A percentile compares a stretch with the other conserved stretches of the same genome.
phyloP scores from a whole-genome alignment of 495 filamentous ascomycete species.

The Symbiotaphrina buchneri region DNA sequence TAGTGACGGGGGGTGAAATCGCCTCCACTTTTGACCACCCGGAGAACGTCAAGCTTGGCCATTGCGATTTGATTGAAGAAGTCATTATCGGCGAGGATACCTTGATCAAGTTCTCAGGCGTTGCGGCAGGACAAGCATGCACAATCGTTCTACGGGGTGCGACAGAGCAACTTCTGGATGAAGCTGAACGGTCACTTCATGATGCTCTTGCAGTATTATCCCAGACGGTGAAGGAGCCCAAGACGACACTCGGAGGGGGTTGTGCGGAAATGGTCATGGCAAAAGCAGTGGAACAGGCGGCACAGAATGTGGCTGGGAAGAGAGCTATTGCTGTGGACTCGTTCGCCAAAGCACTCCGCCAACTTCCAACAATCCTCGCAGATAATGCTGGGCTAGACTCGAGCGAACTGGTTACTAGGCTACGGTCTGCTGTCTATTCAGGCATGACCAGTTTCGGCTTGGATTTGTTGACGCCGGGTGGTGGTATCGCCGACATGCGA shows the following conservation, averaged over 20 bases:
- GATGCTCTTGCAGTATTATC: slow-evolving; percentile 93
- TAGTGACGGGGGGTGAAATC: slow-evolving; percentile 94
- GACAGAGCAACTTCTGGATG: slow-evolving; percentile 88
- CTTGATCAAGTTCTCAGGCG: slow-evolving; percentile 89
- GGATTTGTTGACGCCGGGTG: slow-evolving; percentile 74
- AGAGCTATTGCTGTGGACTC: slow-evolving; percentile 82
- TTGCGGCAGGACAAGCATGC: slow-evolving; percentile 83
- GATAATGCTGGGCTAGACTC: slow-evolving; percentile 95
- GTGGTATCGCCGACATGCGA: slow-evolving; percentile 89
- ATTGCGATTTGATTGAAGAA: slow-evolving; percentile 91
- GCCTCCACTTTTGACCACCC: slow-evolving; percentile 96
- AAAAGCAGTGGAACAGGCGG: slow-evolving; percentile 86
- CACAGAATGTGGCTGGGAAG: slow-evolving; percentile 88
- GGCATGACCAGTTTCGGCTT: slow-evolving; percentile 81
- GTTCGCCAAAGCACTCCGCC: slow-evolving; percentile 72
- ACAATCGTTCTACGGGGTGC: slow-evolving; percentile 93
- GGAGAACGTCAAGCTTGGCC: slow-evolving; percentile 84
- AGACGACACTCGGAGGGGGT: slow-evolving; percentile 83
- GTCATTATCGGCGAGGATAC: slow-evolving; percentile 96
- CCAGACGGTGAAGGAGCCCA: slow-evolving; percentile 86
- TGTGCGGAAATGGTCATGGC: slow-evolving; percentile 99
- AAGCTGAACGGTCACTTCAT: slow-evolving; percentile 87
- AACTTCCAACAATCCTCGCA: slow-evolving; percentile 88
- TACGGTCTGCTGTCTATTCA: slow-evolving; percentile 83
- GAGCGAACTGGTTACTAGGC: slow-evolving; percentile 73